Evolutionary conservation across 2,329 filamentous ascomycete species (phyloP).

Genomic region (Fusarium robinianum): DNA sequence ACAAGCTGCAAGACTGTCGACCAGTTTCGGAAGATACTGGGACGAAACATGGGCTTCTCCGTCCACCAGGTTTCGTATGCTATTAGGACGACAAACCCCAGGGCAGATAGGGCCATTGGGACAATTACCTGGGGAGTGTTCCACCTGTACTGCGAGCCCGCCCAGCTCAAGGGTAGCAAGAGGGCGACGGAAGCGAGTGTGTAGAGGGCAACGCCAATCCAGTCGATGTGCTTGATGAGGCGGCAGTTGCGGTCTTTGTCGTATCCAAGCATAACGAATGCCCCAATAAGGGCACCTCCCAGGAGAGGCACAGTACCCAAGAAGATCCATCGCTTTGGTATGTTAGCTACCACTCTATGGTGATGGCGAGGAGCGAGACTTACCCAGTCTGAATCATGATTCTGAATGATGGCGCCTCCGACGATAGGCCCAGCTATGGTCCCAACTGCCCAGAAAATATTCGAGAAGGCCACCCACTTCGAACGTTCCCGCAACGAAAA

Average conservation of each 20-base stretch:
- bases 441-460: conserved; percentile 59
- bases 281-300: conserved; percentile 28
- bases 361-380: neutral
- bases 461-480: conserved; percentile 45
- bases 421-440: conserved; percentile 46
- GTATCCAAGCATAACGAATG: conserved; percentile 36
- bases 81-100: conserved; percentile 46
- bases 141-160: conserved; percentile 26
- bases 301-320: conserved; percentile 44
- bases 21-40: conserved; percentile 24
- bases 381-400: conserved; percentile 30
- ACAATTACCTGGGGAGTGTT: conserved; percentile 50
- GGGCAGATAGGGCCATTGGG: conserved; percentile 60
- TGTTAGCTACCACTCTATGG: neutral
- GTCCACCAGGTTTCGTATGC: conserved; percentile 22
- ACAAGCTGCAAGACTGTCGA: conserved; percentile 30
- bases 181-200: conserved; percentile 25
- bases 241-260: conserved; percentile 13
- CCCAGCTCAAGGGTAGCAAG: conserved; percentile 26
- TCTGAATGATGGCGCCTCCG: conserved; percentile 30
- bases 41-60: conserved; percentile 32
- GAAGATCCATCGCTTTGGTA: conserved; percentile 42
- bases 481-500: conserved; percentile 50
- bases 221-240: conserved; percentile 55
- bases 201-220: conserved; percentile 65